Evolutionary conservation across 805 yeast genomes (phyloP).

Genomic region (Saturnispora mendoncae): DNA sequence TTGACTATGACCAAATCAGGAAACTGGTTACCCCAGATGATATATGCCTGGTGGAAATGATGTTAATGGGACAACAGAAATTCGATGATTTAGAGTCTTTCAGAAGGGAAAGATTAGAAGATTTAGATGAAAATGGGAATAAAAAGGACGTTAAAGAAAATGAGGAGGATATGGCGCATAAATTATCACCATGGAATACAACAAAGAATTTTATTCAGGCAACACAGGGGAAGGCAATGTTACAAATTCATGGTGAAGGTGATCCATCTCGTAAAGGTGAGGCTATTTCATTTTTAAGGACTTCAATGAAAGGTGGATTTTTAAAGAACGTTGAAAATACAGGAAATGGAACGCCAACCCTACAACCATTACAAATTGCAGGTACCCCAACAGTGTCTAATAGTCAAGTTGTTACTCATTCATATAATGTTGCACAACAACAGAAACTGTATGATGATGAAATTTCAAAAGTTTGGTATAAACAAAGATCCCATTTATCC

Average conservation of each 20-base stretch:
- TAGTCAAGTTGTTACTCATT: conserved; percentile 44
- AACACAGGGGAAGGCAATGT: conserved; percentile 94
- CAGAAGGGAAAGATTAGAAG: conserved; percentile 30
- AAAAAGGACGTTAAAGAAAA: conserved; percentile 28
- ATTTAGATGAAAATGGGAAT: conserved; percentile 12
- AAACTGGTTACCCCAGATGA: conserved; percentile 92
- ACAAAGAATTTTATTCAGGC: conserved; percentile 86
- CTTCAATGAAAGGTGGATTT: conserved; percentile 95
- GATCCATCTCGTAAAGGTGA: conserved; percentile 90
- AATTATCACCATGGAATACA: conserved; percentile 89
- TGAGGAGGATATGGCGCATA: conserved; percentile 67
- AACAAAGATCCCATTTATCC: conserved; percentile 58
- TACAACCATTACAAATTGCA: background rate
- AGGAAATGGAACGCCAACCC: conserved; percentile 13
- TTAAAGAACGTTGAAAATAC: conserved; percentile 21
- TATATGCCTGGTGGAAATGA: conserved; percentile 73
- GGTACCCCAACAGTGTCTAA: conserved; percentile 18
- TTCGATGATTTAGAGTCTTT: conserved; percentile 72
- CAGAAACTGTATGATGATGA: conserved; percentile 91
- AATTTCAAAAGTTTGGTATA: conserved; percentile 80
- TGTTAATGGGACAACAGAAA: conserved; percentile 88
- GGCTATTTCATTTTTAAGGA: conserved; percentile 77
- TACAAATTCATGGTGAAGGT: conserved; percentile 88
- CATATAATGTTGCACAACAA: conserved; percentile 74
- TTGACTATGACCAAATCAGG: conserved; percentile 66